Base-by-base conservation (phyloP, 1,284 basidiomycete genomes). In the Fomes fomentarius region DNA sequence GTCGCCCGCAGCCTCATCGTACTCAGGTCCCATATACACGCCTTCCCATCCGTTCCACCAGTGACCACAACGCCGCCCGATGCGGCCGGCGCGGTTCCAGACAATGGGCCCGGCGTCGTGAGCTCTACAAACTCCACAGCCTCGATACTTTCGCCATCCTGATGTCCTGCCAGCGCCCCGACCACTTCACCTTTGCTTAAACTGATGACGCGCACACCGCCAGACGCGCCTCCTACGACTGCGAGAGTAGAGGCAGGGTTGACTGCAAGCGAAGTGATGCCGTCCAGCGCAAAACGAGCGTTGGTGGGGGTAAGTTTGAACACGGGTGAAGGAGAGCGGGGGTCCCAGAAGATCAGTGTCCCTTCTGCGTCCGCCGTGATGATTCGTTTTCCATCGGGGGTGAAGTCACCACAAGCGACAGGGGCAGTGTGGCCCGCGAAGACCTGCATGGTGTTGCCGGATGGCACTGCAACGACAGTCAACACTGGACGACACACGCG, bases 391-490 rank as follows among this genome's bases (percentile, higher is more conserved):
- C 94, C 93, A 68, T 96, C 94, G 9, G 94, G 93, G 1, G 94
- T 95, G 74, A 97, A 99, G 58, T 89, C 82, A 28, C 96, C 96
- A 60, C 91, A 91, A 34, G 93, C 90, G 8, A 96, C 89, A 2
- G 94, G 76, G 7, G 89, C 85, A 2, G 86, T 89, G 74, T 99
- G 96, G 2, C 94, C 93, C 2, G 93, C 90, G 65, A 98, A 94
- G 15, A 98, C 96, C 69, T 96, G 93, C 91, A 98, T 96, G 44
- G 88, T 93, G 63, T 86, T 91, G 43, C 96, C 96, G 3, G 88
- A 91, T 3, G 96, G 96, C 40, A 99, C 94, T 96, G 69, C 70
- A 12, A 10, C 46, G 46, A 43, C 57, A 19, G 30, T 31, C 46
- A 48, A 17, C 38, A 38, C 26, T 42, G 26, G 14, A 24, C 33